These are phyloP conservation scores for Cyclostephanos invisitatus DNA, from an alignment of 108 stramenopile species.

Conservation along the genomic window DNA sequence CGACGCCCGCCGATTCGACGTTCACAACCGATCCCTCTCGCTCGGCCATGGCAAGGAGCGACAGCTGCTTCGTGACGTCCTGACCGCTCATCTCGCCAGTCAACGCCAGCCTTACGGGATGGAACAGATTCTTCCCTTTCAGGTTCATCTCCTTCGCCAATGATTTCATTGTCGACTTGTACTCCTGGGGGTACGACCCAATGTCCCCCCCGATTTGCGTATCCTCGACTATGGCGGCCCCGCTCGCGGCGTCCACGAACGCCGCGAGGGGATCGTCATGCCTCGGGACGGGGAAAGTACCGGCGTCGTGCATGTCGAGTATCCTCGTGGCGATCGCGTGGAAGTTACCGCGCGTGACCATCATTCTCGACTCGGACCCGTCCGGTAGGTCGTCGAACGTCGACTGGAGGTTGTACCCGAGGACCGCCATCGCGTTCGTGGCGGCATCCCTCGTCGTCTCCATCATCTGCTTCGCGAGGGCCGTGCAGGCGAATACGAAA, in stretches of 20 bases:
- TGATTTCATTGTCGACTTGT: constrained; percentile 84
- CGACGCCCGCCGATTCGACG: constrained; percentile 58
- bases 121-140: constrained; percentile 93
- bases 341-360: constrained; percentile 85
- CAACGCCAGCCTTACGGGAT: constrained; percentile 90
- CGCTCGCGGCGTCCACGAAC: constrained; percentile 73
- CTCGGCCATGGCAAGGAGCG: constrained; percentile 70
- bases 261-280: constrained; percentile 56
- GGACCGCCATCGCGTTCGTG: constrained; percentile 74
- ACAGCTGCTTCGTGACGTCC: constrained; percentile 94
- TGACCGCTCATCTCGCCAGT: constrained; percentile 97
- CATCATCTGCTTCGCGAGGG: constrained; percentile 89
- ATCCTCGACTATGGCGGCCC: constrained; percentile 73
- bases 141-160: constrained; percentile 83
- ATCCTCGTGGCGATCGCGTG: constrained; percentile 62
- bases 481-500: constrained; percentile 77
- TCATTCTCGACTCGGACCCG: constrained; percentile 66
- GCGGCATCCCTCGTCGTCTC: constrained; percentile 90
- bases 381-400: constrained; percentile 68
- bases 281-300: constrained; percentile 67
- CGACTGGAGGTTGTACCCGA: constrained; percentile 78
- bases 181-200: constrained; percentile 58
- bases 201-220: constrained; percentile 60
- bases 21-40: constrained; percentile 64
- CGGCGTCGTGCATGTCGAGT: constrained; percentile 54